Evolutionary conservation across 139 green algal species (phyloP).

Genomic region (Chloropicon primus): DNA sequence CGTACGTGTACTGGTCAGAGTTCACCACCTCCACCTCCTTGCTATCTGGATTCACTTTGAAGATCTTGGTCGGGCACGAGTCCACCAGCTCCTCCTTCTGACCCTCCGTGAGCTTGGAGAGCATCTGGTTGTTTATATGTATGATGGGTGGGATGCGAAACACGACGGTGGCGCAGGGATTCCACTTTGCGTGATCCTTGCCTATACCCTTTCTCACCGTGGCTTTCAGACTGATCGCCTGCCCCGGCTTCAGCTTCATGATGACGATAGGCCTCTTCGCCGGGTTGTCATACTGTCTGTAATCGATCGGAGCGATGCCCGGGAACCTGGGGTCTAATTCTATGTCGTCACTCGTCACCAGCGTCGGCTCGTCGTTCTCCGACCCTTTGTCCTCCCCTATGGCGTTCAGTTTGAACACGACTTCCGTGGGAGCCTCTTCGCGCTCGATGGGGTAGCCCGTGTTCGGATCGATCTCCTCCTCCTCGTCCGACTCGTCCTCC

Average conservation of each 20-base stretch:
- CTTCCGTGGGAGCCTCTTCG: conserved; percentile 34
- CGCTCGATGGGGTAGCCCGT: not conserved
- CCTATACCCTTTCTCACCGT: conserved; percentile 79
- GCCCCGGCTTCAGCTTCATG: conserved; percentile 70
- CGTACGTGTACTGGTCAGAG: conserved; percentile 62
- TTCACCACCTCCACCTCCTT: conserved; percentile 28
- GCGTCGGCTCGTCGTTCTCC: conserved; percentile 37
- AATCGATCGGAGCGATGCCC: conserved; percentile 23
- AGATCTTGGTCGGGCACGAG: conserved; percentile 53
- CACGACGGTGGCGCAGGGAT: conserved; percentile 72
- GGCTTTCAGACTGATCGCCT: conserved; percentile 74
- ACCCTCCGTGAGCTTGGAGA: conserved; percentile 51
- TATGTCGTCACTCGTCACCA: conserved; percentile 49
- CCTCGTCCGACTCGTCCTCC: conserved; percentile 17
- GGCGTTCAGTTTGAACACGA: conserved; percentile 46
- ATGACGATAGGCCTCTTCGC: conserved; percentile 53
- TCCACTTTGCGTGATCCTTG: conserved; percentile 98
- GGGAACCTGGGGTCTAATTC: not conserved
- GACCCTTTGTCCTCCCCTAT: conserved; percentile 16
- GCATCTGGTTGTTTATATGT: conserved; percentile 52
- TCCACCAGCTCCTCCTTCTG: conserved; percentile 63
- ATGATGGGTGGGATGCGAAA: conserved; percentile 67
- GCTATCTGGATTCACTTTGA: conserved; percentile 60
- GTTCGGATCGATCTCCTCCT: conserved; percentile 15
- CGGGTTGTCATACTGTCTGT: conserved; percentile 1